Conservation (phyloP, 1,284 basidiomycete species). For the Ganoderma sinense region DNA sequence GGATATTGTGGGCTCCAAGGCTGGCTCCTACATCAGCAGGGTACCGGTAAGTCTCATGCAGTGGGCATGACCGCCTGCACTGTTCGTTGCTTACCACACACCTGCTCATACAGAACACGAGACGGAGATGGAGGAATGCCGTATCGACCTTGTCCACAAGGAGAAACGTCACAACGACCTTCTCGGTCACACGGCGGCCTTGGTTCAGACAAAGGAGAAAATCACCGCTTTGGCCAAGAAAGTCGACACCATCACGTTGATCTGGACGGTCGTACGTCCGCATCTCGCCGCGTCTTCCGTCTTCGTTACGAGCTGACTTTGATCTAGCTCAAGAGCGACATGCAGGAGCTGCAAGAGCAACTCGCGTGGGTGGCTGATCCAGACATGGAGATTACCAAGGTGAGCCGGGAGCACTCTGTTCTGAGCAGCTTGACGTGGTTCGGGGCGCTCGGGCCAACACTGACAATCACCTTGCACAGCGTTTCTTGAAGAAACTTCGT, state of each 20-base stretch:
- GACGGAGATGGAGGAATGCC: neutral
- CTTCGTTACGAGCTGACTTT: neutral
- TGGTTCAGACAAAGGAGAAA: neutral
- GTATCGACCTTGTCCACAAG: neutral
- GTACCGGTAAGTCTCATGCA: neutral
- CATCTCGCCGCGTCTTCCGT: neutral
- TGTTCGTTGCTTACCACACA: neutral
- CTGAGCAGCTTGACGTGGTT: neutral
- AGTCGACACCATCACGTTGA: neutral
- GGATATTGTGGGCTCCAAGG: neutral
- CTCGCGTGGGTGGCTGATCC: slow-evolving; percentile 8
- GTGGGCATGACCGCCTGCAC: neutral
- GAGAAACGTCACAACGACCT: neutral
- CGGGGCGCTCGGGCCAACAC: neutral
- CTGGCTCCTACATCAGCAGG: neutral
- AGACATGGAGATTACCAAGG: slow-evolving; percentile 8
- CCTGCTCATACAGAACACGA: neutral
- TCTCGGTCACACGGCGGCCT: neutral
- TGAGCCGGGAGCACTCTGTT: neutral
- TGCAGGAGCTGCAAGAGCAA: slow-evolving; percentile 9
- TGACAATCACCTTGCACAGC: neutral
- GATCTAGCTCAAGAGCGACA: slow-evolving; percentile 15
- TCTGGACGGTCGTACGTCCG: neutral
- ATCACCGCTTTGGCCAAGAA: neutral
- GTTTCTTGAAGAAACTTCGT: slow-evolving; percentile 15